Percentiles rank a stretch among this genome's conserved stretches.
Evolutionary conservation across 176 grass and related monocot genomes (phyloP).

Genomic region (Eragrostis nindensis): DNA sequence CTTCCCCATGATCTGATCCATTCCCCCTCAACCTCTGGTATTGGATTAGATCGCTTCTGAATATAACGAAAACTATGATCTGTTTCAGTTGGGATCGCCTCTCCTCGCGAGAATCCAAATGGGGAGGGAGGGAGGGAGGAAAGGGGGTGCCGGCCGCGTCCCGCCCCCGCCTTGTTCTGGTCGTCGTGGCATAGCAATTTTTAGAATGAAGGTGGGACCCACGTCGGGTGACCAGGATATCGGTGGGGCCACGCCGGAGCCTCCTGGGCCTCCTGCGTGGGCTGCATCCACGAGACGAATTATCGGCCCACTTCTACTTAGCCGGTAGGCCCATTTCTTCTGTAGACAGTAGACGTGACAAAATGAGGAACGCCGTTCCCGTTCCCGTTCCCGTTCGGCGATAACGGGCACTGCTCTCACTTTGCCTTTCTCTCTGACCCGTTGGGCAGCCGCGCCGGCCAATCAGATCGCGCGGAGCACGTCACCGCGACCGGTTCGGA

Average conservation of each 20-base stretch:
- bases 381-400: neutral
- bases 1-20: constrained; percentile 93
- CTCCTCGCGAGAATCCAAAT: neutral
- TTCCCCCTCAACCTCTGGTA: constrained; percentile 3
- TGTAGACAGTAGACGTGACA: too few relatives aligned
- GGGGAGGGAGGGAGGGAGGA: neutral
- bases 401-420: neutral
- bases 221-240: too few relatives aligned
- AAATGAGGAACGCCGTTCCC: too few relatives aligned
- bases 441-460: neutral
- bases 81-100: neutral
- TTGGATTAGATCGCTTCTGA: neutral
- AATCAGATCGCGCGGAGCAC: constrained; percentile 48
- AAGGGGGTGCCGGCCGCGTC: neutral
- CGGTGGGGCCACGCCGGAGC: too few relatives aligned
- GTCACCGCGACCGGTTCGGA: neutral
- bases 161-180: neutral
- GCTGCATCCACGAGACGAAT: too few relatives aligned
- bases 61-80: neutral
- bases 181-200: neutral
- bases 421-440: neutral
- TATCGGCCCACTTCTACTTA: neutral
- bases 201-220: neutral
- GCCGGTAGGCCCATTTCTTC: too few relatives aligned
- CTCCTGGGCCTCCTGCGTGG: too few relatives aligned